These are phyloP conservation scores for Medicago lupulina DNA, from an alignment of 306 rosid species.

Conservation along the genomic window DNA sequence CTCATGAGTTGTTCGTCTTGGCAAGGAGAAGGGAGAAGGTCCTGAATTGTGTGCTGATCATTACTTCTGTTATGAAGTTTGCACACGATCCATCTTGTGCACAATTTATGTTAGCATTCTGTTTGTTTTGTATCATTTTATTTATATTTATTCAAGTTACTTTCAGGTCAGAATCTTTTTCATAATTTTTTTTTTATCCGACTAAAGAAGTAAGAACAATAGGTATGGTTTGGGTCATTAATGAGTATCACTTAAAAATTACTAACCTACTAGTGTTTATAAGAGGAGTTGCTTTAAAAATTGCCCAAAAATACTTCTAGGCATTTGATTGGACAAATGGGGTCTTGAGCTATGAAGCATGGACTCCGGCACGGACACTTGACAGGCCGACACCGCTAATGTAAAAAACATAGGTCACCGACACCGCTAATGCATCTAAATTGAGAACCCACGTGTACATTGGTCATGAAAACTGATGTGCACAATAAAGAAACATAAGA, in stretches of 20 bases:
- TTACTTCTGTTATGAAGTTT: conserved; percentile 27
- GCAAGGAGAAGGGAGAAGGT: conserved; percentile 44
- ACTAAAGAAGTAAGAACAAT: background rate
- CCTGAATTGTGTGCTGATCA: conserved; percentile 39
- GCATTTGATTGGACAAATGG: no score
- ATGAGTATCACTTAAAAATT: background rate
- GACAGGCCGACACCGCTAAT: no score
- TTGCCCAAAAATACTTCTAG: no score
- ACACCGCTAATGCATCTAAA: no score
- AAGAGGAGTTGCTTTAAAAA: no score
- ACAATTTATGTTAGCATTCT: conserved; percentile 32
- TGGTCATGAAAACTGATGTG: no score
- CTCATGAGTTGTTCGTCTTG: conserved; percentile 21
- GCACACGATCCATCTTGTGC: conserved; percentile 38
- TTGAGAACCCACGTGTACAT: no score
- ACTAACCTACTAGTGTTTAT: no score
- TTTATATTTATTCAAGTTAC: conserved; percentile 6
- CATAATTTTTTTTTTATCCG: background rate
- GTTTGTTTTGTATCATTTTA: conserved; percentile 31
- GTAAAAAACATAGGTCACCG: no score
- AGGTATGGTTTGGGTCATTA: background rate
- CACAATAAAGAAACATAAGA: no score
- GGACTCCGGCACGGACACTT: no score
- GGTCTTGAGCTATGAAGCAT: no score
- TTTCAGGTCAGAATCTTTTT: conserved; percentile 30